Evolutionary conservation across 768 basidiomycete species (phyloP).

Genomic region (Steccherinum ochraceum): DNA sequence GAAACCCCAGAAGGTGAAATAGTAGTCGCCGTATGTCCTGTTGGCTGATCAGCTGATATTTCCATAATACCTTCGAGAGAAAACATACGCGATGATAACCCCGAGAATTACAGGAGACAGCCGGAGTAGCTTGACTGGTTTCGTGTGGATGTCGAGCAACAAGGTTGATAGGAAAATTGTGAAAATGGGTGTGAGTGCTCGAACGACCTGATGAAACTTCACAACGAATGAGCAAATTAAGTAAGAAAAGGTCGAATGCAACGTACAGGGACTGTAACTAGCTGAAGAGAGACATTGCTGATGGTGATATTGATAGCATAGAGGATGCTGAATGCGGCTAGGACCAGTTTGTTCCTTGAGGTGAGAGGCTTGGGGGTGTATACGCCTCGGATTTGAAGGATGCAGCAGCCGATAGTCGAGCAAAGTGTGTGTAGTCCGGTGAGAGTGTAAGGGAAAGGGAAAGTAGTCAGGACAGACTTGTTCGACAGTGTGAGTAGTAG

Average conservation of each 20-base stretch:
- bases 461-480: constrained; percentile 85
- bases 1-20: constrained; percentile 81
- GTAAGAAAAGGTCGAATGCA: background rate
- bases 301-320: constrained; percentile 95
- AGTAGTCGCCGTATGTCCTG: constrained; percentile 94
- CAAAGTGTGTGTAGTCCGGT: constrained; percentile 89
- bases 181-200: constrained; percentile 89
- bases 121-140: constrained; percentile 56
- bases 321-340: constrained; percentile 79
- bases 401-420: constrained; percentile 73
- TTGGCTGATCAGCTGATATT: background rate
- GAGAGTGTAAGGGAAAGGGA: constrained; percentile 94
- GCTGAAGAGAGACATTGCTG: constrained; percentile 82
- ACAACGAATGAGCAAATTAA: background rate
- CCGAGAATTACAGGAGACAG: constrained; percentile 84
- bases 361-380: constrained; percentile 55
- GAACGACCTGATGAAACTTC: constrained; percentile 96
- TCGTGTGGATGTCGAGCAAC: constrained; percentile 59
- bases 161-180: constrained; percentile 72
- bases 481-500: constrained; percentile 91
- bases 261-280: constrained; percentile 87
- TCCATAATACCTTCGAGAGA: too few relatives aligned
- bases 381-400: constrained; percentile 49
- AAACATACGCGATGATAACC: constrained; percentile 83
- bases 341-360: constrained; percentile 45